Conservation (phyloP, 352 stramenopile genomes). For the Globisporangium barbulae region DNA sequence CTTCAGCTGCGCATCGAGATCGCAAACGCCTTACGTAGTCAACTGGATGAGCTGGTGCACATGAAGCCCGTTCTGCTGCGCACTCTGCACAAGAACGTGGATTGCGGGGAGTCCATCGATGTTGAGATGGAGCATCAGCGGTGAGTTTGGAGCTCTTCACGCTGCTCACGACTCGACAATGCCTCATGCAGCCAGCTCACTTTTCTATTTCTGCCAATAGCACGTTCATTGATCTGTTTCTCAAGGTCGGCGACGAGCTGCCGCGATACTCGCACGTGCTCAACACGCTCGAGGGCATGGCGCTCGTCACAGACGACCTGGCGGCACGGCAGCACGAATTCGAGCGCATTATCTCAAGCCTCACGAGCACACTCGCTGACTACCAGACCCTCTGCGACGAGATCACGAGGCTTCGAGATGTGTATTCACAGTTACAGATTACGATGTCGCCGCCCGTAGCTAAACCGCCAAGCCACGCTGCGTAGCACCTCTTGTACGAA, state of each 20-base stretch:
- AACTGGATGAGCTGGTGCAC: slow-evolving; percentile 28
- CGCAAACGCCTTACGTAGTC: slow-evolving; percentile 20
- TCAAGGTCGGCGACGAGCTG: slow-evolving; percentile 41
- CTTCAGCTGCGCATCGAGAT: slow-evolving; percentile 24
- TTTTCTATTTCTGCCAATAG: slow-evolving; percentile 12
- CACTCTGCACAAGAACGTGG: slow-evolving; percentile 32
- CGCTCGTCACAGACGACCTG: slow-evolving; percentile 13
- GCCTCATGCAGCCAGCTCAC: background rate
- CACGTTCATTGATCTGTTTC: slow-evolving; percentile 49
- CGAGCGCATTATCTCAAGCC: slow-evolving; percentile 18
- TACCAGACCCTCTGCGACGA: slow-evolving; percentile 28
- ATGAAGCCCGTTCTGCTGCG: slow-evolving; percentile 40
- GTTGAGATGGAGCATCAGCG: slow-evolving; percentile 43
- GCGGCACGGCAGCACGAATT: slow-evolving; percentile 21
- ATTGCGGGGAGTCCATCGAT: slow-evolving; percentile 27
- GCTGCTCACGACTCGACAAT: background rate
- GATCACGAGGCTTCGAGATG: slow-evolving; percentile 22
- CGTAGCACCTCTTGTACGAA: background rate
- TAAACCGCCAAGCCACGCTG: background rate
- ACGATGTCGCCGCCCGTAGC: background rate
- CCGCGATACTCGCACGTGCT: slow-evolving; percentile 30
- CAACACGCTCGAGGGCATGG: slow-evolving; percentile 18
- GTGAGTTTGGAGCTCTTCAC: slow-evolving; percentile 13
- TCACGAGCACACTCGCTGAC: slow-evolving; percentile 24
- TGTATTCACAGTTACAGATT: slow-evolving; percentile 26